Percentiles rank a stretch among this genome's conserved stretches.
Conservation (phyloP, 2,329 filamentous ascomycete species). For the Curvularia eragrostidis region DNA sequence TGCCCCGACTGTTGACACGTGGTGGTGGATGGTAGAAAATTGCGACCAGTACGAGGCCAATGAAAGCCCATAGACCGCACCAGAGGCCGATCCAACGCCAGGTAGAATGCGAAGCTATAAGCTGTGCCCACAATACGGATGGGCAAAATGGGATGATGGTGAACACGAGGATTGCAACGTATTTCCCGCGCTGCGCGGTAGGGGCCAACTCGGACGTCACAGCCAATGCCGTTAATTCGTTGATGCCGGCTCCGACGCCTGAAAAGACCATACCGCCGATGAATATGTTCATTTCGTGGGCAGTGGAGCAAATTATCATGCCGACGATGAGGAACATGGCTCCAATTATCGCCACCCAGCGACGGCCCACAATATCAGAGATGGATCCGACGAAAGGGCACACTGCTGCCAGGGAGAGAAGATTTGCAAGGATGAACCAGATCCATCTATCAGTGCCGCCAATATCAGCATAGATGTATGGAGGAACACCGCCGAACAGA, state of each 20-base stretch:
- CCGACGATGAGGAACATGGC: slow-evolving; percentile 47
- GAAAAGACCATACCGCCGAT: slow-evolving; percentile 56
- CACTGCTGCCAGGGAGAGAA: slow-evolving; percentile 62
- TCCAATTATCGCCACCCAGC: slow-evolving; percentile 40
- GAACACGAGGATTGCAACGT: slow-evolving; percentile 66
- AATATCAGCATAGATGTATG: slow-evolving; percentile 64
- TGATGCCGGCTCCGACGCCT: slow-evolving; percentile 70
- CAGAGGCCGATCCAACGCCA: slow-evolving; percentile 64
- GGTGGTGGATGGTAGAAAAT: slow-evolving; percentile 54
- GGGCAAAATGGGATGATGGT: slow-evolving; percentile 68
- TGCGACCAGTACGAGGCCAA: slow-evolving; percentile 59
- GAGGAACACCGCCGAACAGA: slow-evolving; percentile 36
- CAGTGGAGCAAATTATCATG: slow-evolving; percentile 37
- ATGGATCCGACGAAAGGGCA: slow-evolving; percentile 67
- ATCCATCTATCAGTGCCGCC: slow-evolving; percentile 66
- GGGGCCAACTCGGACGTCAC: slow-evolving; percentile 72
- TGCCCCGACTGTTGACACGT: slow-evolving; percentile 44
- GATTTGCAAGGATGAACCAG: slow-evolving; percentile 60
- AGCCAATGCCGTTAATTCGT: slow-evolving; percentile 71
- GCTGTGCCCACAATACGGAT: slow-evolving; percentile 66
- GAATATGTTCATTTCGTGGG: slow-evolving; percentile 37
- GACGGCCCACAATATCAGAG: slow-evolving; percentile 40
- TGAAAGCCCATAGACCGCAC: slow-evolving; percentile 58
- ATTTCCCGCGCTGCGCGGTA: slow-evolving; percentile 67
- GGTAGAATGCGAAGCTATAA: slow-evolving; percentile 56